These are phyloP conservation scores for Emiliania huxleyi DNA, from an alignment of 78 protist genomes.

Conservation along the genomic window DNA sequence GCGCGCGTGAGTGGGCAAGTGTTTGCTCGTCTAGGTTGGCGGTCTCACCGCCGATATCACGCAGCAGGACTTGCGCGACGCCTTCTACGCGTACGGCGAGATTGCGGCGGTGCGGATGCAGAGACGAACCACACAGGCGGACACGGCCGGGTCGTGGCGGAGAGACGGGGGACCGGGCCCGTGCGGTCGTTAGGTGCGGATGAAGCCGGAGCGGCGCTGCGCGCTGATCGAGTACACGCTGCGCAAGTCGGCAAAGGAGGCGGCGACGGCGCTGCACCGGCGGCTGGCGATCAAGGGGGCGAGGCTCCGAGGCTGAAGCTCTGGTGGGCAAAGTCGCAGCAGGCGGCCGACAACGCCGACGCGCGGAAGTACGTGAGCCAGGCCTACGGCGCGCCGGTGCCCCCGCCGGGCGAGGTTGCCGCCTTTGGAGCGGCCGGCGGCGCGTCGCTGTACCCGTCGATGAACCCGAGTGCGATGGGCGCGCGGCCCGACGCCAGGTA, in stretches of 20 bases:
- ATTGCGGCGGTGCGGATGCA: not conserved
- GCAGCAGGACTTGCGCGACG: conserved; percentile 1
- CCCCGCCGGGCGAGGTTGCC: not conserved
- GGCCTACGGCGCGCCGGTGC: not conserved
- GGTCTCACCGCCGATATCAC: not conserved
- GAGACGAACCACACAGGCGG: too few relatives aligned
- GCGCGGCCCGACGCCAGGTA: not conserved
- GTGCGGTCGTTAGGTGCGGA: too few relatives aligned
- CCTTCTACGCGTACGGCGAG: conserved; percentile 43
- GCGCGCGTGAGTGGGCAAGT: too few relatives aligned
- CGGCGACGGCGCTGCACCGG: not conserved
- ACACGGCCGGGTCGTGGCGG: too few relatives aligned
- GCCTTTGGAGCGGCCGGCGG: not conserved
- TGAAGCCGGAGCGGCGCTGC: not conserved
- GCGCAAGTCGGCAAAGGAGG: conserved; percentile 34
- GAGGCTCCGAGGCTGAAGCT: not conserved
- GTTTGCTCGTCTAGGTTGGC: conserved; percentile 39
- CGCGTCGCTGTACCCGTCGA: not conserved
- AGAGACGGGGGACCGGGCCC: too few relatives aligned
- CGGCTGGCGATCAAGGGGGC: not conserved
- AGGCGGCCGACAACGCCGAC: not conserved
- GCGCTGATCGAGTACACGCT: conserved; percentile 6
- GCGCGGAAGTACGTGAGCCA: not conserved
- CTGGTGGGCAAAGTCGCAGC: not conserved
- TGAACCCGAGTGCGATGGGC: not conserved